Conservation (phyloP, 2,329 filamentous ascomycete genomes). For the Ophidiomyces ophidiicola region DNA sequence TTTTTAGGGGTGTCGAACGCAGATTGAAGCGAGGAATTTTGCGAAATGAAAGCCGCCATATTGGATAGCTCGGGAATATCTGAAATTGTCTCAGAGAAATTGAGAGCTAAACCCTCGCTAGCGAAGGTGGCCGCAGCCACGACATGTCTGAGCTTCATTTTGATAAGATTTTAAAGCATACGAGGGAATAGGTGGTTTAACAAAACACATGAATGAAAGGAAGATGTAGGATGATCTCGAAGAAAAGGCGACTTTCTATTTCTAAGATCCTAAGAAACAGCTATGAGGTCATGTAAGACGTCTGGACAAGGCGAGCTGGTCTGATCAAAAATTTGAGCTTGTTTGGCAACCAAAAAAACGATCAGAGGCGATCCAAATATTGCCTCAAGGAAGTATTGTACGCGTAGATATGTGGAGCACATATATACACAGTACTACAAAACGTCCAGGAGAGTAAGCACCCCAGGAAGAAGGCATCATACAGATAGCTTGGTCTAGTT, state of each 20-base stretch:
- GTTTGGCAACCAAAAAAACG: background rate
- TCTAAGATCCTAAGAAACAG: background rate
- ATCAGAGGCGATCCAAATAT: background rate
- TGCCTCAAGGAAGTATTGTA: too few relatives aligned
- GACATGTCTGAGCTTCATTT: slow-evolving; percentile 6
- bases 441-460: too few relatives aligned
- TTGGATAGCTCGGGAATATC: slow-evolving; percentile 15
- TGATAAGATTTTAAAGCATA: background rate
- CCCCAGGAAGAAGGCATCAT: too few relatives aligned
- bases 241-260: background rate
- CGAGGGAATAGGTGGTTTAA: background rate
- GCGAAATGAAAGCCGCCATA: slow-evolving; percentile 13
- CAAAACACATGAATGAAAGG: background rate
- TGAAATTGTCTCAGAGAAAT: slow-evolving; percentile 13
- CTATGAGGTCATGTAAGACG: background rate
- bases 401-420: too few relatives aligned
- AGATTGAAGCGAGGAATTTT: slow-evolving; percentile 10
- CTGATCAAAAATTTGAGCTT: background rate
- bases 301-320: background rate
- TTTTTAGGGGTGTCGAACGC: slow-evolving; percentile 33
- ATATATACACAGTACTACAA: too few relatives aligned
- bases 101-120: slow-evolving; percentile 12
- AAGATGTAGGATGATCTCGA: background rate
- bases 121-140: slow-evolving; percentile 11
- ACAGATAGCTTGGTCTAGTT: too few relatives aligned